Conservation (phyloP, 345 rosid species). For the Cardamine occulta region DNA sequence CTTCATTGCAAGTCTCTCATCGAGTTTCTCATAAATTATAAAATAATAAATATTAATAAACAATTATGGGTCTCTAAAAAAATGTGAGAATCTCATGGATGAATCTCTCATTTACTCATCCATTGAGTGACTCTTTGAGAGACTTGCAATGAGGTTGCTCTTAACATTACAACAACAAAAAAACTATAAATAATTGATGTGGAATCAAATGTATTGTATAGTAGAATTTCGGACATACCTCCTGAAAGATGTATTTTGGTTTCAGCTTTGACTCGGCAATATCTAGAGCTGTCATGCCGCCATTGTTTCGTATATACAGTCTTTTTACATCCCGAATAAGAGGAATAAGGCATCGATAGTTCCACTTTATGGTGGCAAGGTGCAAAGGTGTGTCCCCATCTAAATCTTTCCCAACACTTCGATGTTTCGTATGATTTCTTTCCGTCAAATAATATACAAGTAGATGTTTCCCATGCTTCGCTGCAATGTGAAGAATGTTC, state of each 20-base stretch:
- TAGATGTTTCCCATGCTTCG: too few relatives aligned
- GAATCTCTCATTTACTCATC: too few relatives aligned
- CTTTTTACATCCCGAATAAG: background rate
- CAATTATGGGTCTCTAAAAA: too few relatives aligned
- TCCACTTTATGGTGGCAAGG: background rate
- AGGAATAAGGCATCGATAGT: background rate
- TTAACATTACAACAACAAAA: too few relatives aligned
- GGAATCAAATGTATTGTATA: background rate
- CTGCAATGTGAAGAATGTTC: too few relatives aligned
- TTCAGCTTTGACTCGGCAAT: background rate
- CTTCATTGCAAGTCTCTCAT: too few relatives aligned
- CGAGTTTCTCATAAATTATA: too few relatives aligned
- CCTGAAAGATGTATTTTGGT: background rate
- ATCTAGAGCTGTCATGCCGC: background rate
- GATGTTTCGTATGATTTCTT: background rate
- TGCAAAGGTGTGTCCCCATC: slow-evolving; percentile 7
- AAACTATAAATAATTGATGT: background rate
- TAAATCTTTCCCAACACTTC: background rate
- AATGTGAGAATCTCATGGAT: too few relatives aligned
- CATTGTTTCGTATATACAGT: background rate
- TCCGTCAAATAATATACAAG: too few relatives aligned
- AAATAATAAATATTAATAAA: too few relatives aligned
- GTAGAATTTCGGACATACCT: background rate
- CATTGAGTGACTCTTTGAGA: too few relatives aligned
- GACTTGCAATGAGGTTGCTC: too few relatives aligned